These are phyloP conservation scores for Micromonas pusilla DNA, from an alignment of 139 green algal genomes.

Conservation along the genomic window DNA sequence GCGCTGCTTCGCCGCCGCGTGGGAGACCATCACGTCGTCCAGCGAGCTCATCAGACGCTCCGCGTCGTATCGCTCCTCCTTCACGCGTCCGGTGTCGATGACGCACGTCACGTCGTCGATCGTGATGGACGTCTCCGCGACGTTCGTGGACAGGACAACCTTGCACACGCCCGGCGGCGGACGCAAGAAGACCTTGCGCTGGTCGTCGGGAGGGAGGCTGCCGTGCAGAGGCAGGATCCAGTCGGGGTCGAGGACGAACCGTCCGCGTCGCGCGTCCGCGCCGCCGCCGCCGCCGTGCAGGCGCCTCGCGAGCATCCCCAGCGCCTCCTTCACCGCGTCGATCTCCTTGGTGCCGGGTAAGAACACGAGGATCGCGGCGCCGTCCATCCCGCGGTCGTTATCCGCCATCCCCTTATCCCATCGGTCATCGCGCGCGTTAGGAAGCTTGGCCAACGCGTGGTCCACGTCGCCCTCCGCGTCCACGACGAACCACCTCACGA, in stretches of 20 bases:
- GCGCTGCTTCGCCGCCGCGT: slow-evolving; percentile 39
- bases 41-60: slow-evolving; percentile 19
- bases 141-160: slow-evolving; percentile 87
- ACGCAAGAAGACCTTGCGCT: slow-evolving; percentile 40
- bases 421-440: not conserved
- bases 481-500: not conserved
- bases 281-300: not conserved
- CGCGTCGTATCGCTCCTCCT: slow-evolving; percentile 22
- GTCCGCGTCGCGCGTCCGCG: too few relatives aligned
- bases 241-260: slow-evolving; percentile 17
- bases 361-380: slow-evolving; percentile 40
- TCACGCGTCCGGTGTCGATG: slow-evolving; percentile 76
- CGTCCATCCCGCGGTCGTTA: not conserved
- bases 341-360: slow-evolving; percentile 37
- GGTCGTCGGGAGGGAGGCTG: slow-evolving; percentile 34
- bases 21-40: slow-evolving; percentile 36
- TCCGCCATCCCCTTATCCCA: not conserved
- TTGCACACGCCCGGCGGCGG: slow-evolving; percentile 48
- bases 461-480: not conserved
- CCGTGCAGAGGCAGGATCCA: slow-evolving; percentile 37
- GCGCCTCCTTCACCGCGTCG: slow-evolving; percentile 13
- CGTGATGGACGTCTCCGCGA: slow-evolving; percentile 88
- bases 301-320: not conserved
- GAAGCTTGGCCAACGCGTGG: not conserved
- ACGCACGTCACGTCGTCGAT: slow-evolving; percentile 87